These are phyloP conservation scores for Suhomyces panamericanus DNA, from an alignment of 1,139 yeast species.

Conservation along the genomic window DNA sequence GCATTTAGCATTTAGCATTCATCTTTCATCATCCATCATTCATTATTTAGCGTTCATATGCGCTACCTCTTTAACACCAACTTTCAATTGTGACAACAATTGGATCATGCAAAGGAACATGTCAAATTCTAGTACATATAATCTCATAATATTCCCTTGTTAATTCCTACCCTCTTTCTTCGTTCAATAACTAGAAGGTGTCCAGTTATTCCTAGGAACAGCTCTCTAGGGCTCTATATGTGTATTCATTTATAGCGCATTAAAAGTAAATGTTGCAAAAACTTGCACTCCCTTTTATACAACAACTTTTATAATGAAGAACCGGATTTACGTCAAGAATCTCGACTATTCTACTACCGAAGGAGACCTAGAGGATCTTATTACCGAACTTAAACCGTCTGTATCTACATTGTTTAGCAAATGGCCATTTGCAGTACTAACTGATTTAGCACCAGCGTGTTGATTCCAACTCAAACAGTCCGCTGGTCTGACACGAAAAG, in stretches of 20 bases:
- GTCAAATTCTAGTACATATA: too few species aligned
- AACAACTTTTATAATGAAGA: conserved; percentile 7
- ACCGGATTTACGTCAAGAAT: conserved; percentile 48
- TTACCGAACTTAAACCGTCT: background rate
- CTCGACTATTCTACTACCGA: conserved; percentile 54
- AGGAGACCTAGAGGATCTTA: conserved; percentile 38
- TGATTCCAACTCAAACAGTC: conserved; percentile 58
- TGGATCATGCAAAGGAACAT: too few species aligned
- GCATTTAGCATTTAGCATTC: too few species aligned
- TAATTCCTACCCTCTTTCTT: too few species aligned
- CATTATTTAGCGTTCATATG: too few species aligned
- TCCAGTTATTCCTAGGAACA: too few species aligned
- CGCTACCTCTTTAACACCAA: too few species aligned
- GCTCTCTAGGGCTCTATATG: too few species aligned
- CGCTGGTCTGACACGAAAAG: conserved; percentile 27
- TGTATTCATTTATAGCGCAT: background rate
- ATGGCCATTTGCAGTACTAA: conserved; percentile 7
- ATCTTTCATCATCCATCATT: too few species aligned
- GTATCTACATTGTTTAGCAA: conserved; percentile 19
- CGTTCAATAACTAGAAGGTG: too few species aligned
- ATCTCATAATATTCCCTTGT: too few species aligned
- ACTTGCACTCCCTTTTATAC: background rate
- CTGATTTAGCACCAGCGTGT: conserved; percentile 35
- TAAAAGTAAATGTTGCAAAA: conserved; percentile 5
- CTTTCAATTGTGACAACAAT: too few species aligned